A percentile compares a stretch with the other conserved stretches of the same genome.
These are phyloP conservation scores for Beauveria varroae DNA, from an alignment of 2,329 filamentous ascomycete species.

Conservation along the genomic window DNA sequence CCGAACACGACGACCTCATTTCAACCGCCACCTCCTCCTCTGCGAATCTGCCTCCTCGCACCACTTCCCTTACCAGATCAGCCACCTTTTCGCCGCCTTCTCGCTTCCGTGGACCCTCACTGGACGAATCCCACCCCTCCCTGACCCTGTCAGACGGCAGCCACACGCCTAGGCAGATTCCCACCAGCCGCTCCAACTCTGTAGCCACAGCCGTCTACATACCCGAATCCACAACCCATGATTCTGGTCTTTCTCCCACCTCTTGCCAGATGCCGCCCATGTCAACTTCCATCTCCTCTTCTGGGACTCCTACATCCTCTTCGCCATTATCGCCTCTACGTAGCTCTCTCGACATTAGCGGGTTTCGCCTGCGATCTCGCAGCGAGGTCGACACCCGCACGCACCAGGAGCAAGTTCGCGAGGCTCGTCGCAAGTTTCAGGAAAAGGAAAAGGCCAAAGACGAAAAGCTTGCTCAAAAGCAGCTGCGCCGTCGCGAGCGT, in stretches of 20 bases:
- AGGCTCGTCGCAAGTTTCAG: conserved; percentile 55
- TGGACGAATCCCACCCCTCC: conserved; percentile 23
- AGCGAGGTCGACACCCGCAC: conserved; percentile 50
- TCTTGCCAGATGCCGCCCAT: conserved; percentile 18
- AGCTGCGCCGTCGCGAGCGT: conserved; percentile 51
- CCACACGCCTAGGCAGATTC: conserved; percentile 20
- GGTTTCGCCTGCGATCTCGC: conserved; percentile 52
- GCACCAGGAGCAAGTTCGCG: conserved; percentile 50
- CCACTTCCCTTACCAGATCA: conserved; percentile 10
- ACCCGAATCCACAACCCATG: conserved; percentile 10
- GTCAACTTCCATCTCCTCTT: conserved; percentile 16
- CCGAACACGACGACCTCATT: conserved; percentile 41
- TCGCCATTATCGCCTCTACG: conserved; percentile 45
- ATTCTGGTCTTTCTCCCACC: conserved; percentile 27
- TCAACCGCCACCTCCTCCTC: conserved; percentile 12
- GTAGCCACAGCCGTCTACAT: conserved; percentile 12
- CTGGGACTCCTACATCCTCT: conserved; percentile 21
- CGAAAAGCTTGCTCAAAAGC: conserved; percentile 53
- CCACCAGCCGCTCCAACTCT: conserved; percentile 22
- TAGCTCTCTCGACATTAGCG: conserved; percentile 48
- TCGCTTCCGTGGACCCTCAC: conserved; percentile 11
- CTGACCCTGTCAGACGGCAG: conserved; percentile 27
- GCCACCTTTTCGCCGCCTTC: background rate
- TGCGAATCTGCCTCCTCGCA: conserved; percentile 12
- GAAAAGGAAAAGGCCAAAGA: conserved; percentile 55